Base-by-base conservation (phyloP, 164 flowering plant genomes). In the Chimonanthus praecox region DNA sequence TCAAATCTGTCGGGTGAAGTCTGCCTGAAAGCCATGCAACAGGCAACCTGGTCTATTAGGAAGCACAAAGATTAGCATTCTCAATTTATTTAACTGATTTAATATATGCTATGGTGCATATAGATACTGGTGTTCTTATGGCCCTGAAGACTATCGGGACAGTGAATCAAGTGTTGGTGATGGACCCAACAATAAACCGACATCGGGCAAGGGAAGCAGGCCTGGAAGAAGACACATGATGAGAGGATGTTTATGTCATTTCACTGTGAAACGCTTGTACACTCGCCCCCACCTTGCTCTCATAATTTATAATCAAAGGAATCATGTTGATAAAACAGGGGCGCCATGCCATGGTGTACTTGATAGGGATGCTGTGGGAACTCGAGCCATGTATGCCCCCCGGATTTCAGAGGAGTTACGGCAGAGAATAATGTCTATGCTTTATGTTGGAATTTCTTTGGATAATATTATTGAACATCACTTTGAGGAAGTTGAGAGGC, bases 91-190 rank as follows among this genome's bases (percentile, higher is more conserved):
- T 33, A 33, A 33, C 33, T 33, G 33, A 33, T 33, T 33, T 33
- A 33, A 33, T 33, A 33, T 33, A 33, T 33, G 33, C 33, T 33
- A 33, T 33, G 33, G 33, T 33, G 33, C 33, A 33, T 33, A 33
- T 79, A 87, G 89, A 73, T 87, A 87, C 69, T 87, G 89, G 89
- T 87, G 89, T 75, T 87, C 90, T 47, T 87, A 84, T 79, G 90
- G 90, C 61, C 90, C 90, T 67, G 90, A 87, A 78, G 87, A 87
- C 68, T 87, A 84, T 73, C 77, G 90, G 62, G 88, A 85, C 70
- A 76, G 79, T 21, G 87, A 81, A 58, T 71, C 82, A 73, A 75
- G 74, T 49, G 47, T 73, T 18, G 85, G 75, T 33, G 86, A 83
- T 64, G 73, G 66, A 71, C 71, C 85, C 69, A 81, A 71, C 50